phyloP scores from a whole-genome alignment of 176 grass and related monocot species.

The Tillandsia fasciculata region DNA sequence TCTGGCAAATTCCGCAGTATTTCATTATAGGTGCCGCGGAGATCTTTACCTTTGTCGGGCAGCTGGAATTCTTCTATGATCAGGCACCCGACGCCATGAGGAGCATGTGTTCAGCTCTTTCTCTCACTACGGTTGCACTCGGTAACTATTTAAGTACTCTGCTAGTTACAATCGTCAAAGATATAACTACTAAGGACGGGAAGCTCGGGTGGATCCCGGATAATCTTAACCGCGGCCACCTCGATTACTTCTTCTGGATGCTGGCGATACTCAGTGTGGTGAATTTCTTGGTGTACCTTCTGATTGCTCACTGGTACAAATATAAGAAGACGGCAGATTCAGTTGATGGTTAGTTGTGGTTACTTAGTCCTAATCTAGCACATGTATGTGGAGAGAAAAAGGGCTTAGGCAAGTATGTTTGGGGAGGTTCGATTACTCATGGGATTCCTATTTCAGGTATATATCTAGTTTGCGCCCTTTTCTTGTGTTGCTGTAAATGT shows the following conservation, averaged over 20 bases:
- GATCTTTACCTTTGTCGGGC: conserved; percentile 65
- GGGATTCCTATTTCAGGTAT: too few relatives aligned
- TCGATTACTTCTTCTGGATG: conserved; percentile 90
- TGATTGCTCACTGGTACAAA: conserved; percentile 57
- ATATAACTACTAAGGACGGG: conserved; percentile 42
- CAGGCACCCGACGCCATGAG: conserved; percentile 82
- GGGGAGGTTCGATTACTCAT: too few relatives aligned
- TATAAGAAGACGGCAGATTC: conserved; percentile 71
- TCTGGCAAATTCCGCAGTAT: conserved; percentile 88
- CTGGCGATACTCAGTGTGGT: conserved; percentile 49
- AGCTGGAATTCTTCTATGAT: conserved; percentile 96
- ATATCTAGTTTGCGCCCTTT: too few relatives aligned
- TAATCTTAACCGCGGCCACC: conserved; percentile 68
- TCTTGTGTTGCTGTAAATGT: too few relatives aligned
- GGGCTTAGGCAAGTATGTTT: not conserved
- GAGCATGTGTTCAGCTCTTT: conserved; percentile 66
- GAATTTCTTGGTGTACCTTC: conserved; percentile 56
- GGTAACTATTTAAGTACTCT: conserved; percentile 75
- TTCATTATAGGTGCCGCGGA: conserved; percentile 67
- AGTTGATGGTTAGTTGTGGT: not conserved
- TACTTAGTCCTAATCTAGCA: not conserved
- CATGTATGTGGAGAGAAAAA: not conserved
- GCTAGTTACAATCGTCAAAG: conserved; percentile 57
- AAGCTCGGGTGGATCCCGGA: conserved; percentile 59
- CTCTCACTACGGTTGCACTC: conserved; percentile 55